A percentile compares a stretch with the other conserved stretches of the same genome.
Evolutionary conservation across 306 rosid species (phyloP).

Genomic region (barrel medic (Medicago truncatula)): DNA sequence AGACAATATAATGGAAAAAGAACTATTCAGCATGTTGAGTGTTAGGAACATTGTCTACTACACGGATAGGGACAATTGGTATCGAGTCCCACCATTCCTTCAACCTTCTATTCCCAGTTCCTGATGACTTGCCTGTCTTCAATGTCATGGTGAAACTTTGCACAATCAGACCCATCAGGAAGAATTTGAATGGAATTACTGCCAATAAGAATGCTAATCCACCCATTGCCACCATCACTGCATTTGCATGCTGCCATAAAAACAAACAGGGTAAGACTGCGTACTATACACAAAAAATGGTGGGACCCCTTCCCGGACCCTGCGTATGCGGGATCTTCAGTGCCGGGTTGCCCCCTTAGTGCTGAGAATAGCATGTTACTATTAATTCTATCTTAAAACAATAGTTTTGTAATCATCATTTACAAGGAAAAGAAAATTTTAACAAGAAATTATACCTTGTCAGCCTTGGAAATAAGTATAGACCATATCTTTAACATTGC

Average conservation of each 20-base stretch:
- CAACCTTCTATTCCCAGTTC: constrained; percentile 65
- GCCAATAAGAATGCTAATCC: constrained; percentile 64
- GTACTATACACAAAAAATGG: too few relatives aligned
- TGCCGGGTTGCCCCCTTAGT: too few relatives aligned
- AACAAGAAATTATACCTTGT: constrained; percentile 61
- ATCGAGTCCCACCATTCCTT: constrained; percentile 98
- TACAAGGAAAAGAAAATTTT: not conserved
- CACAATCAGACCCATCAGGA: constrained; percentile 63
- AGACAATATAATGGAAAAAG: constrained; percentile 9
- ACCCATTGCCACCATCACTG: constrained; percentile 60
- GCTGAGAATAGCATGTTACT: too few relatives aligned
- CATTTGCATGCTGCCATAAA: constrained; percentile 75
- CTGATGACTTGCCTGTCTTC: constrained; percentile 44
- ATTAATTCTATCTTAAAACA: not conserved
- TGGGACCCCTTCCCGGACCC: too few relatives aligned
- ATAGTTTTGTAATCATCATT: not conserved
- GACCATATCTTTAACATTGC: constrained; percentile 80
- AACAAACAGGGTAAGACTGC: too few relatives aligned
- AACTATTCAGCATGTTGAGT: constrained; percentile 30
- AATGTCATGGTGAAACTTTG: constrained; percentile 55
- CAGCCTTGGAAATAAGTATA: constrained; percentile 72
- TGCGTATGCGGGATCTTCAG: too few relatives aligned
- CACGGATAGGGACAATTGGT: constrained; percentile 73
- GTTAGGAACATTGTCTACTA: constrained; percentile 51
- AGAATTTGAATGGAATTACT: constrained; percentile 64